Evolutionary conservation across 768 basidiomycete species (phyloP), one percentile per base, ranked within the genome.

Genomic region (Podaxis rugospora): DNA sequence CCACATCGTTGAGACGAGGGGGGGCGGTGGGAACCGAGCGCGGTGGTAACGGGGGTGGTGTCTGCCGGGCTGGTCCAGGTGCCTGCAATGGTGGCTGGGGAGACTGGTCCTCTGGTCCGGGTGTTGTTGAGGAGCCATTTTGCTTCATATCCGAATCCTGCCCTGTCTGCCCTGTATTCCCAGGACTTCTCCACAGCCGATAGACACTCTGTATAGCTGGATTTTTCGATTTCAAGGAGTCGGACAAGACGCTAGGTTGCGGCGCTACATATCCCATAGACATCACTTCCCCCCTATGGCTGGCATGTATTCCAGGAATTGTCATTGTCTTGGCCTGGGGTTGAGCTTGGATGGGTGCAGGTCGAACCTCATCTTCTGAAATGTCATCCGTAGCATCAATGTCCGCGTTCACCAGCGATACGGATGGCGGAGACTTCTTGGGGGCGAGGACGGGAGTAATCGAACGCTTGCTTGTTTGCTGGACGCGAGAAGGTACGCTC

Each of bases 271-370:
- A 87, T 10, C 92, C 92, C 80, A 94, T 80, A 3, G 91, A 88
- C 86, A 91, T 90, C 46, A 93, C 83, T 63, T 93, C 90, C 7
- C 89, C 89, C n/a, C 84, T 84, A 67, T 93, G 88, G 66, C 86
- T 90, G 2, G 85, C 90, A 67, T 93, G 92, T 62, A 94, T 94
- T 1, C 90, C 90, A 7, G 92, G 92, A 64, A 94, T 93, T 13
- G 84, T 86, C 92, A 94, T 94, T 44, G 82, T 88, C 66, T 85
- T 88, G 32, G 84, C 88, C 68, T 86, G 84, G 2, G 92, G 92
- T 67, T 93, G 92, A 16, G 85, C 85, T 64, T 87, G 84, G 65
- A 90, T 90, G 6, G 87, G 83, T 16, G 78, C 73, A 9, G 70
- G 70, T 50, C 74, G 65, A 35, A 60, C 60, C 21, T 67, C 59